phyloP scores from a whole-genome alignment of 2,329 filamentous ascomycete species.

The Microdochium trichocladiopsis region DNA sequence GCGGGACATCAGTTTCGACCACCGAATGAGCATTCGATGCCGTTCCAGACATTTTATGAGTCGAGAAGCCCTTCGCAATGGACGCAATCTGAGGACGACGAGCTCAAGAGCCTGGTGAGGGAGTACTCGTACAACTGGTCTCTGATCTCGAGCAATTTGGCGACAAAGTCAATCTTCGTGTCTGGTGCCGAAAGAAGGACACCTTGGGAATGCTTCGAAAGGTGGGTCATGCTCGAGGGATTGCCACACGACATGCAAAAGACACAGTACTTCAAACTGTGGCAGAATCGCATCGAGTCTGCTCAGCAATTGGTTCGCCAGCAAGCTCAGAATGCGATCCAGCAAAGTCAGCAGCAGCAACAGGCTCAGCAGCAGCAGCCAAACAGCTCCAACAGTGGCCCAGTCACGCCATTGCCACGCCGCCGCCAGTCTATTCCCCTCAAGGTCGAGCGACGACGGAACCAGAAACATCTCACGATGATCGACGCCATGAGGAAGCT shows the following conservation, averaged over 20 bases:
- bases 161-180: conserved; percentile 67
- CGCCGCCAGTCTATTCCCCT: conserved; percentile 72
- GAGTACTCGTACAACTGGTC: conserved; percentile 99
- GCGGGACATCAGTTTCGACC: conserved; percentile 89
- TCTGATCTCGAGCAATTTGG: conserved; percentile 76
- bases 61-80: conserved; percentile 82
- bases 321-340: conserved; percentile 41
- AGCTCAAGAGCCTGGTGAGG: conserved; percentile 74
- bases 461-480: conserved; percentile 79
- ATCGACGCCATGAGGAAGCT: conserved; percentile 94
- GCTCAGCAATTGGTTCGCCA: conserved; percentile 49
- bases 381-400: conserved; percentile 26
- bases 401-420: conserved; percentile 43
- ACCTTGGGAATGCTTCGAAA: conserved; percentile 97
- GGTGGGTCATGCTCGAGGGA: conserved; percentile 89
- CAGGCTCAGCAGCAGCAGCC: conserved; percentile 25
- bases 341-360: conserved; percentile 21
- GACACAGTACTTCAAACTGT: conserved; percentile 84
- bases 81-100: conserved; percentile 85
- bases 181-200: conserved; percentile 85
- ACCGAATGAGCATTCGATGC: conserved; percentile 88
- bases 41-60: conserved; percentile 84
- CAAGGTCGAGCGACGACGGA: conserved; percentile 78
- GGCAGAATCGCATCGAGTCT: conserved; percentile 52
- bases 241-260: conserved; percentile 90